phyloP scores from a whole-genome alignment of 2,329 filamentous ascomycete genomes.

The Aureobasidium sp. region DNA sequence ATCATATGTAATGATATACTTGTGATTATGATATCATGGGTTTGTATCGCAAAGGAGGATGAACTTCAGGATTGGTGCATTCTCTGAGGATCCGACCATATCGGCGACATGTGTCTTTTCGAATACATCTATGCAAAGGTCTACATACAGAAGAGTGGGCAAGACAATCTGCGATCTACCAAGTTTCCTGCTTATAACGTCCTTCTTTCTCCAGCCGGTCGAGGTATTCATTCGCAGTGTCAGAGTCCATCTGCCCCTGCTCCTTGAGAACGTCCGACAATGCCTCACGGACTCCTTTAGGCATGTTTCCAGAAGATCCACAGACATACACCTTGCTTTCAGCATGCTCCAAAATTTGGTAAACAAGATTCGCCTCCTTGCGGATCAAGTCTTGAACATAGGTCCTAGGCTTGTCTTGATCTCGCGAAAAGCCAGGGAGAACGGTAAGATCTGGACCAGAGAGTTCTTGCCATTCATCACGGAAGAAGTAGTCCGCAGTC shows the following conservation, averaged over 20 bases:
- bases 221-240: conserved; percentile 51
- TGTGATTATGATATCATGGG: too few species aligned
- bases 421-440: conserved; percentile 62
- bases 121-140: too few species aligned
- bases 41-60: too few species aligned
- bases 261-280: conserved; percentile 53
- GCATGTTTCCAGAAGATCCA: conserved; percentile 63
- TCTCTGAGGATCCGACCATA: too few species aligned
- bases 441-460: conserved; percentile 45
- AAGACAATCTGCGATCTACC: conserved; percentile 44
- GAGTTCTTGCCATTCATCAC: conserved; percentile 61
- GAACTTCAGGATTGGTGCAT: too few species aligned
- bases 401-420: conserved; percentile 54
- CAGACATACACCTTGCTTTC: conserved; percentile 52
- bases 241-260: conserved; percentile 33
- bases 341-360: conserved; percentile 44
- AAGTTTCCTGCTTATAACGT: conserved; percentile 63
- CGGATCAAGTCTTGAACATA: conserved; percentile 62
- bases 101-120: too few species aligned
- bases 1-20: too few species aligned
- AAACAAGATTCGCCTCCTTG: conserved; percentile 44
- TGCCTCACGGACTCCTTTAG: conserved; percentile 59
- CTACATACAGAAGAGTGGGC: too few species aligned
- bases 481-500: conserved; percentile 73
- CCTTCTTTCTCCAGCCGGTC: conserved; percentile 54